Conservation (phyloP, 805 yeast species). For the Pichia heedii region DNA sequence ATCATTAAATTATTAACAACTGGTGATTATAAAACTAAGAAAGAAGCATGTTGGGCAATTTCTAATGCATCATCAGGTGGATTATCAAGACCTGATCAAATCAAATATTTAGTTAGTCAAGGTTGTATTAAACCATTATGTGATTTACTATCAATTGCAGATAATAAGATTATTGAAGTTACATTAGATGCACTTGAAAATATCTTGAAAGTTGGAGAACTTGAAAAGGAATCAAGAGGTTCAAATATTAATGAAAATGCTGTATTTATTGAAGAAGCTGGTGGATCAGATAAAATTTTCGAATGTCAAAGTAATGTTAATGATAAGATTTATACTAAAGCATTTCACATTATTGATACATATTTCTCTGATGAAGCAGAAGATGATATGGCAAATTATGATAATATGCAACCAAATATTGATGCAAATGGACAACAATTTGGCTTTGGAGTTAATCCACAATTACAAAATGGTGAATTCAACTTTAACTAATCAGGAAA, state of each 20-base stretch:
- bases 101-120: slow-evolving; percentile 83
- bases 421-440: slow-evolving; percentile 63
- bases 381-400: slow-evolving; percentile 21
- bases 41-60: slow-evolving; percentile 99
- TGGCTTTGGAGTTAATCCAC: slow-evolving; percentile 72
- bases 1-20: slow-evolving; percentile 63
- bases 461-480: slow-evolving; percentile 37
- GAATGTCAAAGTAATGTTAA: slow-evolving; percentile 88
- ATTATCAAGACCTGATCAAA: slow-evolving; percentile 82
- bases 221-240: slow-evolving; percentile 73
- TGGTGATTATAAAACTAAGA: slow-evolving; percentile 92
- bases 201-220: slow-evolving; percentile 88
- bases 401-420: slow-evolving; percentile 59
- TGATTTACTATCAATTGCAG: slow-evolving; percentile 82
- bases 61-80: slow-evolving; percentile 98
- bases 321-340: slow-evolving; percentile 86
- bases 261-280: slow-evolving; percentile 90
- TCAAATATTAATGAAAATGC: slow-evolving; percentile 76
- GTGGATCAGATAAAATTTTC: slow-evolving; percentile 94
- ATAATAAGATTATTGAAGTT: slow-evolving; percentile 86
- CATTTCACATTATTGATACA: slow-evolving; percentile 81
- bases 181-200: slow-evolving; percentile 93
- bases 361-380: slow-evolving; percentile 85
- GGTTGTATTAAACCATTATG: slow-evolving; percentile 97
- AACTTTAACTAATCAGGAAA: slow-evolving; percentile 29